Conservation (phyloP, 2,329 filamentous ascomycete genomes). For the Sporothrix euskadiensis region DNA sequence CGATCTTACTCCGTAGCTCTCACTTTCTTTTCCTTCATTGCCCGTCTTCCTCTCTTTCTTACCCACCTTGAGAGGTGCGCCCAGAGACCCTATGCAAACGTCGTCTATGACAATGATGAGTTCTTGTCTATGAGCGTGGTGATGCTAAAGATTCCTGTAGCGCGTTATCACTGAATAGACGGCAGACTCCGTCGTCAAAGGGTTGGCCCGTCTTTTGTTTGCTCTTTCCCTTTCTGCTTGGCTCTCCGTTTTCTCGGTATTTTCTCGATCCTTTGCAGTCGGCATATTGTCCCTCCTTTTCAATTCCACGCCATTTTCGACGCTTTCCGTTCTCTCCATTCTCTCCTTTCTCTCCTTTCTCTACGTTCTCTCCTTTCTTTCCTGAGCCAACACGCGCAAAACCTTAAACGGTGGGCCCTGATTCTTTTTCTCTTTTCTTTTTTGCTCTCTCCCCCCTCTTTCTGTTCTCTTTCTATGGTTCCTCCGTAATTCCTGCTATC, state of each 20-base stretch:
- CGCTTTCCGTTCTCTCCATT: not conserved
- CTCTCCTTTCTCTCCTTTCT: not conserved
- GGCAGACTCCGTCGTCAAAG: too few species aligned
- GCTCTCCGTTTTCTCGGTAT: not conserved
- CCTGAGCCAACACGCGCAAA: not conserved
- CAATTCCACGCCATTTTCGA: not conserved
- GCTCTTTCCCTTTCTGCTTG: not conserved
- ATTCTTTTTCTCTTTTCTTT: not conserved
- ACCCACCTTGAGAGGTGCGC: not conserved
- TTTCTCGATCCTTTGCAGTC: not conserved
- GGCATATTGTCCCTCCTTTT: not conserved
- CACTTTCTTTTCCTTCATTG: not conserved
- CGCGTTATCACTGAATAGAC: too few species aligned
- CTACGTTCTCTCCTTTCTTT: too few species aligned
- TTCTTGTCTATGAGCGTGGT: too few species aligned
- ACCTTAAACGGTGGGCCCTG: conserved; percentile 2
- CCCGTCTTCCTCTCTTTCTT: not conserved
- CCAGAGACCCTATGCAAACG: not conserved
- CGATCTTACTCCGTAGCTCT: not conserved
- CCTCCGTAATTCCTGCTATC: conserved; percentile 7
- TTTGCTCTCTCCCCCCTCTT: not conserved
- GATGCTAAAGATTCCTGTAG: too few species aligned
- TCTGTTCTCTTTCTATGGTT: not conserved
- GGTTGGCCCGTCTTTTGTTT: not conserved
- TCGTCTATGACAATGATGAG: too few species aligned